Percentiles rank a stretch among this genome's conserved stretches.
Conservation (phyloP, 768 basidiomycete genomes). For the Agaricus blazei region DNA sequence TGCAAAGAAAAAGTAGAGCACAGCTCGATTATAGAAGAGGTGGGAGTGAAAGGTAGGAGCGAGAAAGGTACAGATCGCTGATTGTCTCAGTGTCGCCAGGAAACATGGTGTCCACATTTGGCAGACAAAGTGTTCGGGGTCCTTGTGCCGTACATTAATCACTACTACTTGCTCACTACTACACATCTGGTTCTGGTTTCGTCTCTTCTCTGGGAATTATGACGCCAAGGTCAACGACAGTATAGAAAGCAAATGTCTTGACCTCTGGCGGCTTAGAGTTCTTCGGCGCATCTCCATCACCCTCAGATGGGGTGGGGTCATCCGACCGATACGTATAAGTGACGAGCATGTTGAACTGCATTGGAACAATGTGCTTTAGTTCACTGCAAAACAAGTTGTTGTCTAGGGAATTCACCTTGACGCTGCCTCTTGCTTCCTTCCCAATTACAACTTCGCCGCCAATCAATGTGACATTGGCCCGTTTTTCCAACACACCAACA, state of each 20-base stretch:
- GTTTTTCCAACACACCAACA: slow-evolving; percentile 82
- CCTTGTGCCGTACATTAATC: too few relatives aligned
- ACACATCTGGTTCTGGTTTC: slow-evolving; percentile 16
- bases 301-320: slow-evolving; percentile 66
- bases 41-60: not conserved
- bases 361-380: slow-evolving; percentile 3
- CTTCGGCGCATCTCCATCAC: slow-evolving; percentile 32
- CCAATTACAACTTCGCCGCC: slow-evolving; percentile 86
- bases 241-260: slow-evolving; percentile 89
- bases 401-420: slow-evolving; percentile 56
- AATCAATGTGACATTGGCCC: slow-evolving; percentile 85
- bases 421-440: slow-evolving; percentile 68
- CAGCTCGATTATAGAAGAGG: slow-evolving; percentile 1
- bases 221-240: slow-evolving; percentile 72
- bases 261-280: slow-evolving; percentile 57
- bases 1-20: not conserved
- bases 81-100: too few relatives aligned
- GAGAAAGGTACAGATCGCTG: not conserved
- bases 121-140: too few relatives aligned
- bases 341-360: slow-evolving; percentile 90
- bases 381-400: not conserved
- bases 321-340: slow-evolving; percentile 93
- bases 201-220: slow-evolving; percentile 59
- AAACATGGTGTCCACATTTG: too few relatives aligned
- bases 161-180: too few relatives aligned